Evolutionary conservation across 1,139 yeast genomes (phyloP).

Genomic region (Hansenula lynferdii): DNA sequence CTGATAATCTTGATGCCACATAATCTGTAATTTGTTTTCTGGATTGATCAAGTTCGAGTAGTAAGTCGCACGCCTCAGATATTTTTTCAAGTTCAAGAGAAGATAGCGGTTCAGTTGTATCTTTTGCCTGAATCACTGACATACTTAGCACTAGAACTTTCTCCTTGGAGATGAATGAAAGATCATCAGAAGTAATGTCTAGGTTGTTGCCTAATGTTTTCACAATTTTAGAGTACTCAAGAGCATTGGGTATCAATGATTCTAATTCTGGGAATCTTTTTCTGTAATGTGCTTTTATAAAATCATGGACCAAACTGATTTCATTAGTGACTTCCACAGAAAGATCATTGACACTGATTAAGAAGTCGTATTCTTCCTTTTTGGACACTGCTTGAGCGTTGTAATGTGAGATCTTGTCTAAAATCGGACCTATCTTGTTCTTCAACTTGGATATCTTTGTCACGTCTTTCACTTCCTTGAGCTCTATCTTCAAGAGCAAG

Average conservation of each 20-base stretch:
- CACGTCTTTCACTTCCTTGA: slow-evolving; percentile 11
- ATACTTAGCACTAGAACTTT: slow-evolving; percentile 69
- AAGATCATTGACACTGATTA: slow-evolving; percentile 52
- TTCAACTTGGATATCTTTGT: slow-evolving; percentile 9
- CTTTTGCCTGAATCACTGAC: slow-evolving; percentile 53
- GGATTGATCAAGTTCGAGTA: slow-evolving; percentile 42
- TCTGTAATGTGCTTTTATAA: slow-evolving; percentile 49
- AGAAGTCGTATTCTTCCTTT: slow-evolving; percentile 38
- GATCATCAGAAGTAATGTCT: slow-evolving; percentile 26
- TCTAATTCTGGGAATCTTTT: slow-evolving; percentile 71
- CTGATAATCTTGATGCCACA: slow-evolving; percentile 51
- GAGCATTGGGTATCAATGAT: slow-evolving; percentile 55
- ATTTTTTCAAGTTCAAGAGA: slow-evolving; percentile 37
- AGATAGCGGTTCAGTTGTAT: slow-evolving; percentile 24
- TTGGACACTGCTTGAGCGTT: slow-evolving; percentile 13
- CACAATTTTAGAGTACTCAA: slow-evolving; percentile 58
- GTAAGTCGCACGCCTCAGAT: slow-evolving; percentile 40
- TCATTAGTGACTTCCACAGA: slow-evolving; percentile 55
- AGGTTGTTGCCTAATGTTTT: slow-evolving; percentile 48
- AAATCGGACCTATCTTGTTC: slow-evolving; percentile 11
- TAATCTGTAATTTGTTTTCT: slow-evolving; percentile 43
- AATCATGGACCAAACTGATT: slow-evolving; percentile 43
- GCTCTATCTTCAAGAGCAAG: slow-evolving; percentile 6
- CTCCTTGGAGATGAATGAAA: slow-evolving; percentile 48
- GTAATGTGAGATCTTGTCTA: slow-evolving; percentile 10